Percentiles rank a stretch among this genome's conserved stretches.
These are phyloP conservation scores for Wolfiporia cocos DNA, from an alignment of 1,284 basidiomycete species.

Conservation along the genomic window DNA sequence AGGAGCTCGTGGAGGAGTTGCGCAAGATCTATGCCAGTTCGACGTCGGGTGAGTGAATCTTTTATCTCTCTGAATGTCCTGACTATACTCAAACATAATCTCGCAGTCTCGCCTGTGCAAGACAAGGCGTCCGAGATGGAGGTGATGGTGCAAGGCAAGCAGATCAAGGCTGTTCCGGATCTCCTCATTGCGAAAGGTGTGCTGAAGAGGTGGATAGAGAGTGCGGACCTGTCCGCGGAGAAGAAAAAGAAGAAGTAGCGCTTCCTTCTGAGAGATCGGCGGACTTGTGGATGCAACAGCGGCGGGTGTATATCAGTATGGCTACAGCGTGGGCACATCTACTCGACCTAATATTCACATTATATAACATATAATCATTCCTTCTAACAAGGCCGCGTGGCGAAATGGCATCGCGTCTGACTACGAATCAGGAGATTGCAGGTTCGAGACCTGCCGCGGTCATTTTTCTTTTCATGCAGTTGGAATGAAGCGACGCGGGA, in stretches of 20 bases:
- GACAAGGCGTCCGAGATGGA: conserved; percentile 55
- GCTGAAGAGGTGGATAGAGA: conserved; percentile 74
- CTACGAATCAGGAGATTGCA: conserved; percentile 60
- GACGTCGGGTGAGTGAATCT: conserved; percentile 51
- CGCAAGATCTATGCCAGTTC: conserved; percentile 71
- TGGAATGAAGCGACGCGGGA: too few relatives aligned
- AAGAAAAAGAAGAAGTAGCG: conserved; percentile 36
- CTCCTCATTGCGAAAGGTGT: conserved; percentile 65
- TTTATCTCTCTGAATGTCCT: too few relatives aligned
- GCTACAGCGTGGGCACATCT: too few relatives aligned
- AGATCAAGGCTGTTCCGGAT: conserved; percentile 59
- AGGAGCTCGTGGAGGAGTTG: conserved; percentile 76
- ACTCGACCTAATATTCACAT: too few relatives aligned
- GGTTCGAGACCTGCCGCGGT: conserved; percentile 43
- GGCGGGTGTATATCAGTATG: too few relatives aligned
- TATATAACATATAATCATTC: too few relatives aligned
- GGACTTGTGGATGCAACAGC: too few relatives aligned
- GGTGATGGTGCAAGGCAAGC: conserved; percentile 80
- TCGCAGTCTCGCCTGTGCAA: conserved; percentile 53
- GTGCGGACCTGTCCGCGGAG: conserved; percentile 31
- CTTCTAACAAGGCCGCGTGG: conserved; percentile 56
- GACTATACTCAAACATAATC: too few relatives aligned
- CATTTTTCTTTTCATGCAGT: too few relatives aligned
- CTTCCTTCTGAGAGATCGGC: too few relatives aligned
- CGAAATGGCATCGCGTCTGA: conserved; percentile 81